Base-by-base conservation (phyloP, 306 rosid species). In the Pterocarpus santalinus region DNA sequence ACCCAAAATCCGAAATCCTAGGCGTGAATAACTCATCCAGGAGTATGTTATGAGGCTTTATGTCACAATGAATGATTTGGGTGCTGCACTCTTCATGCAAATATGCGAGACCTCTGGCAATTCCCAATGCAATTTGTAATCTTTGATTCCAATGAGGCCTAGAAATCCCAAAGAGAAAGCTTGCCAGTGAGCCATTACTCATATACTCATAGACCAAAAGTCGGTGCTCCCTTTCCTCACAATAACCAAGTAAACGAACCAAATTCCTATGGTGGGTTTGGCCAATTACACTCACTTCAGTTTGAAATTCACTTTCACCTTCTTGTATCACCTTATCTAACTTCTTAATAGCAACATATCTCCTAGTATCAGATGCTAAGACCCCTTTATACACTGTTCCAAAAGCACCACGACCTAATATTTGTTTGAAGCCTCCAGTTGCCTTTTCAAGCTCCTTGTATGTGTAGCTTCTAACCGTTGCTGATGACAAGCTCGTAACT, bases 291-390 rank as follows among this genome's bases (percentile, higher is more conserved):
- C 4, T 51, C 57, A 51, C 57, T n/a, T 51, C 57, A 12, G 57
- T 14, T 51, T 51, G 13, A 16, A 51, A 51, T 4, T 51, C 57
- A 51, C 12, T 4, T 11, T 84, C 91, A 11, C 83, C 87, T 77
- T 87, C 91, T n/a, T 56, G 55, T 5, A 77, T 70, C 17, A 65
- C n/a, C 32, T 72, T 74, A 0, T 86, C 87, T 8, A 88, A 66
- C 65, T 76, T 77, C 41, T 90, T 87, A 2, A 90, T 85, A 14
- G 91, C 93, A n/a, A 90, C 81, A 43, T 38, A 62, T 44, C 38
- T 84, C 34, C 57, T 80, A 0, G 78, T 34, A n/a, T 65, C 30
- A 33, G 78, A 80, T 75, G 49, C 14, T 2, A 75, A 53, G 17
- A 80, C 84, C 65, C 84, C 87, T 80, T 84, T 84, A 47, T 84